Evolutionary conservation across 2,329 filamentous ascomycete genomes (phyloP).

Genomic region (Beauveria varroae): DNA sequence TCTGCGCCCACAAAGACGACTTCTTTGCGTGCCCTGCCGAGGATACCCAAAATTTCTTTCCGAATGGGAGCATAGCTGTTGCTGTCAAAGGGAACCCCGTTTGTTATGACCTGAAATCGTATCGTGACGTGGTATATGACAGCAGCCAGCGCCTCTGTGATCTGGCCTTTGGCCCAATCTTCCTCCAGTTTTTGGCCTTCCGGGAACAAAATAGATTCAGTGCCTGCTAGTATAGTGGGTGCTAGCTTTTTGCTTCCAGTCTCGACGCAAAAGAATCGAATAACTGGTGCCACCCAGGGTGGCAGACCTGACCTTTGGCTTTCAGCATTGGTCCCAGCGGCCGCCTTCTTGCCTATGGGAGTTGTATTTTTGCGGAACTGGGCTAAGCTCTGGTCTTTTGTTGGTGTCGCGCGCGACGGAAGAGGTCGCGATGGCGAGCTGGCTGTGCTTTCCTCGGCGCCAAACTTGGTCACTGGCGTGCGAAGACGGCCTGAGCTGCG

Average conservation of each 20-base stretch:
- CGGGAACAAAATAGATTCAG: slow-evolving; percentile 48
- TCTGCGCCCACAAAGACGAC: slow-evolving; percentile 29
- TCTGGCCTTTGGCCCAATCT: slow-evolving; percentile 40
- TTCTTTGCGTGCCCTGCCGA: slow-evolving; percentile 34
- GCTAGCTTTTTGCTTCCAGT: slow-evolving; percentile 55
- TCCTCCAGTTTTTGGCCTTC: slow-evolving; percentile 38
- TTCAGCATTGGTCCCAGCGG: slow-evolving; percentile 26
- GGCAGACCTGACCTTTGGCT: slow-evolving; percentile 37
- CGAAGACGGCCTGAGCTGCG: slow-evolving; percentile 21
- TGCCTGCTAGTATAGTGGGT: slow-evolving; percentile 67
- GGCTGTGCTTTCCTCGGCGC: slow-evolving; percentile 15
- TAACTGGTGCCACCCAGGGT: slow-evolving; percentile 61
- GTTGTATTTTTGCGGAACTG: slow-evolving; percentile 33
- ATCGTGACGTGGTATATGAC: slow-evolving; percentile 54
- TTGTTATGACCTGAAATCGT: slow-evolving; percentile 35
- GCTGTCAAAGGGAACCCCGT: slow-evolving; percentile 30
- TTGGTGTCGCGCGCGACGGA: slow-evolving; percentile 37
- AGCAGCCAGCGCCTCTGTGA: slow-evolving; percentile 50
- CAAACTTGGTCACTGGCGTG: slow-evolving; percentile 27
- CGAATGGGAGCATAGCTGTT: slow-evolving; percentile 37
- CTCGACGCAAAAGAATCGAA: slow-evolving; percentile 54
- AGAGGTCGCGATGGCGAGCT: slow-evolving; percentile 24
- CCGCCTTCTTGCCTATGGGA: slow-evolving; percentile 20
- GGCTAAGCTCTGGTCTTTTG: slow-evolving; percentile 37
- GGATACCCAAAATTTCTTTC: slow-evolving; percentile 38